Percentiles rank a stretch among this genome's conserved stretches.
phyloP scores from a whole-genome alignment of 495 filamentous ascomycete genomes.

The Daldinia bambusicola region DNA sequence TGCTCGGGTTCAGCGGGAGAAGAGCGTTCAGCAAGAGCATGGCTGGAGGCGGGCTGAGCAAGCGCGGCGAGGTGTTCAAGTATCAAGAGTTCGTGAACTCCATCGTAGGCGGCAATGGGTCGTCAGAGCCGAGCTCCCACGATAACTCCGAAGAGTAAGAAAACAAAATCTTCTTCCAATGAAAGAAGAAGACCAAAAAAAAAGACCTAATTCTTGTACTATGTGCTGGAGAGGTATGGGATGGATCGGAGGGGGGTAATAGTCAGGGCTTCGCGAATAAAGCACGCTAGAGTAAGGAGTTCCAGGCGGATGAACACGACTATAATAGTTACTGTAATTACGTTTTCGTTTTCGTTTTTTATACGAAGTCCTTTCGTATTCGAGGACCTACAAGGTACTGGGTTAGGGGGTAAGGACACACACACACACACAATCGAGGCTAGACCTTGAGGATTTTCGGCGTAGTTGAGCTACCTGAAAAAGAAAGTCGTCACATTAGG shows the following conservation, averaged over 20 bases:
- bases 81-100: constrained; percentile 80
- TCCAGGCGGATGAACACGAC: constrained; percentile 16
- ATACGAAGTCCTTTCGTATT: constrained; percentile 13
- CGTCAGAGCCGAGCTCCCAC: constrained; percentile 48
- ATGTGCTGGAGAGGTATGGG: constrained; percentile 14
- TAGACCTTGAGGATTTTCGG: constrained; percentile 1
- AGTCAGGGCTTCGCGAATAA: background rate
- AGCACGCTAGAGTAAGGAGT: constrained; percentile 15
- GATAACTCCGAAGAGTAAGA: constrained; percentile 49
- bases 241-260: constrained; percentile 1
- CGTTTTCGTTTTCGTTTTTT: background rate
- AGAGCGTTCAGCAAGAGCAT: constrained; percentile 73
- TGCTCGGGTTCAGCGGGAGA: constrained; percentile 84
- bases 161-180: constrained; percentile 15
- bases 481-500: background rate
- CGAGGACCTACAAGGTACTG: background rate
- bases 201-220: constrained; percentile 8
- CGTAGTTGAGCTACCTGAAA: background rate
- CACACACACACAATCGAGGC: background rate
- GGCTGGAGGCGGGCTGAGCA: constrained; percentile 54
- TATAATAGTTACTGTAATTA: constrained; percentile 8
- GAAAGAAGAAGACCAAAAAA: background rate
- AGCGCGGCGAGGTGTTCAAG: constrained; percentile 77
- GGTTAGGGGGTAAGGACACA: background rate
- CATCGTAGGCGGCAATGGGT: constrained; percentile 60